Base-by-base conservation (phyloP, 2,329 filamentous ascomycete genomes). In the Pseudogymnoascus destructans region DNA sequence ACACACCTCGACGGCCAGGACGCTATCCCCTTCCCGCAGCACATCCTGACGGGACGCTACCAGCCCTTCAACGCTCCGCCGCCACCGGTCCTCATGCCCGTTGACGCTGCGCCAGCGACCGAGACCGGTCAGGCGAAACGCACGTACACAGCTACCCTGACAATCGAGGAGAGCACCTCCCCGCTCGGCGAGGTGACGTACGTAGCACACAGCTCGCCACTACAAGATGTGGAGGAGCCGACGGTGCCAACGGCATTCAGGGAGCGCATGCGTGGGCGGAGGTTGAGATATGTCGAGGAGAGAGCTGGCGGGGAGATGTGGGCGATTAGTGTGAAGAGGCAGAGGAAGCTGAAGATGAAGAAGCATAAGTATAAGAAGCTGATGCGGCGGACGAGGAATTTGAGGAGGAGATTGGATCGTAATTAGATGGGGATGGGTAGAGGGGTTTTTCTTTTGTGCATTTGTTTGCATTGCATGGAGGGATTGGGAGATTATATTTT, bases 291-390 rank as follows among this genome's bases (percentile, higher is more conserved):
- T 60, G 77, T 82, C 62, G 77, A 81, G 59, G 78, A 82, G 62
- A 77, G 81, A 58, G 66, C 64, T 67, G 71, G 70, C 58, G 68
- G 71, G 61, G 49, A 33, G n/a, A 91, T 95, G 85, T 75, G 85
- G 61, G 81, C 89, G 63, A 89, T 98, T 70, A 95, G 89, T 69
- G 92, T 96, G 66, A 90, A 86, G 78, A 81, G 93, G 72, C 89
- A 95, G 74, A 79, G 90, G 70, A 95, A 93, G 76, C 76, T 96
- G 69, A 95, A 90, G 82, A 98, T 98, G 91, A 98, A 98, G 87
- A 98, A 97, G 82, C 92, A 97, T 81, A 98, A 98, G 84, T 95
- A 95, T 75, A 97, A 96, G 90, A 98, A 98, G 82, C 78, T 97
- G 65, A 90, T 95, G 87, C 88, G 86, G 79, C 81, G 84, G 73